Conservation (phyloP, 306 rosid genomes). For the Fragaria iinumae region DNA sequence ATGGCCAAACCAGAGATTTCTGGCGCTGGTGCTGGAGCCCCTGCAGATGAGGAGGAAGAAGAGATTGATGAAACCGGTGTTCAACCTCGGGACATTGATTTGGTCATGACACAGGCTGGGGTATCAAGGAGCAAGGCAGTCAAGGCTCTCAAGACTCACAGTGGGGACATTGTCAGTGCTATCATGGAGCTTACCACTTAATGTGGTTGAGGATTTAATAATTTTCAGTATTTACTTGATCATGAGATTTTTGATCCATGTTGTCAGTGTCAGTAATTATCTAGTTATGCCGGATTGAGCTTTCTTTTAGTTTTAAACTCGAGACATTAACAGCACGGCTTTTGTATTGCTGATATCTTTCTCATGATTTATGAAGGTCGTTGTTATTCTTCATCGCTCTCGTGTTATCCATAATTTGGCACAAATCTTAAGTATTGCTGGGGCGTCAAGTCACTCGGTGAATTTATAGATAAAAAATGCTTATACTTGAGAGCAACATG, state of each 20-base stretch:
- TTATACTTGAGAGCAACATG: background rate
- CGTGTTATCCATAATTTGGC: background rate
- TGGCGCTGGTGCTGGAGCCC: conserved; percentile 44
- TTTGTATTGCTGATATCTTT: background rate
- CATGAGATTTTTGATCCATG: conserved; percentile 26
- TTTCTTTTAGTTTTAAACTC: conserved; percentile 32
- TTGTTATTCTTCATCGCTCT: background rate
- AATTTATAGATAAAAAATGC: background rate
- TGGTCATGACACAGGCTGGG: conserved; percentile 92
- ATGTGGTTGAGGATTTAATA: background rate
- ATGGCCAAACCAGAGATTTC: conserved; percentile 54
- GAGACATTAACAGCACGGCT: conserved; percentile 14
- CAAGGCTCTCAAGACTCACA: conserved; percentile 77
- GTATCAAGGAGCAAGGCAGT: conserved; percentile 87
- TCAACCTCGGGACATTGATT: conserved; percentile 75
- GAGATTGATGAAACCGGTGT: conserved; percentile 73
- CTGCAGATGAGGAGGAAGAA: conserved; percentile 65
- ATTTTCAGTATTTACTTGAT: conserved; percentile 4
- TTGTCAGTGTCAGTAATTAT: conserved; percentile 20
- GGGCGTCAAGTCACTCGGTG: background rate
- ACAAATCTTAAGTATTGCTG: background rate
- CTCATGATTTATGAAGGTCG: conserved; percentile 1
- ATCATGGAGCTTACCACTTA: conserved; percentile 88
- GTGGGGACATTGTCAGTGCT: conserved; percentile 87
- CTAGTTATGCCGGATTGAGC: conserved; percentile 29